Evolutionary conservation across 495 filamentous ascomycete genomes (phyloP).

Genomic region (Trypethelium eluteriae): DNA sequence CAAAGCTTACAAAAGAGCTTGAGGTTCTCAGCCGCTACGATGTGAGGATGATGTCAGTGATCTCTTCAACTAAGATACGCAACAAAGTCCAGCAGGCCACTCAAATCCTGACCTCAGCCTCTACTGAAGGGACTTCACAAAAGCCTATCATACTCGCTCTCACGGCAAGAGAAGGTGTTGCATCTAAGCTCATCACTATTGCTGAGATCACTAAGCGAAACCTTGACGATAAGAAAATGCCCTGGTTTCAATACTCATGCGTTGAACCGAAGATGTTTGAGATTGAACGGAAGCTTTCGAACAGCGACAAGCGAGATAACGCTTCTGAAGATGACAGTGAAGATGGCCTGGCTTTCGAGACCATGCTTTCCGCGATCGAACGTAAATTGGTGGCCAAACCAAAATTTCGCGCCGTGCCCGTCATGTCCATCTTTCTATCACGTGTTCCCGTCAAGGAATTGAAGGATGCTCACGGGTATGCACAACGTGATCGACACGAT

Average conservation of each 20-base stretch:
- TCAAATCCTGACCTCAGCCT: background rate
- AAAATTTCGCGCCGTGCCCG: conserved; percentile 32
- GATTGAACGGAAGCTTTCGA: conserved; percentile 20
- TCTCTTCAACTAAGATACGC: conserved; percentile 10
- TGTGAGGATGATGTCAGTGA: background rate
- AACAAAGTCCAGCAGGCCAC: conserved; percentile 7
- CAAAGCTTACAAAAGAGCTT: background rate
- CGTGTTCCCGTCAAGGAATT: conserved; percentile 47
- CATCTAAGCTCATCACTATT: conserved; percentile 56
- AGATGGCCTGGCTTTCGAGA: conserved; percentile 45
- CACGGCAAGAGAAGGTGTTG: conserved; percentile 44
- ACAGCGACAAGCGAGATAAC: conserved; percentile 16
- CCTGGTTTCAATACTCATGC: conserved; percentile 54
- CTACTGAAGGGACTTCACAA: background rate
- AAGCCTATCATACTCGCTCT: conserved; percentile 40
- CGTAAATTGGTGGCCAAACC: conserved; percentile 21
- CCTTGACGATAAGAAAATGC: conserved; percentile 43
- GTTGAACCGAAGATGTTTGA: conserved; percentile 37
- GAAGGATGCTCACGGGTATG: conserved; percentile 42
- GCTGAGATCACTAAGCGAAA: conserved; percentile 57
- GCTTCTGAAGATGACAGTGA: conserved; percentile 32
- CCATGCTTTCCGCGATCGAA: conserved; percentile 41
- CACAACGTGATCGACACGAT: background rate
- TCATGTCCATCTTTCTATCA: conserved; percentile 56
- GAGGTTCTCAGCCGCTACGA: background rate